Conservation (phyloP, 352 stramenopile species). For the Phytophthora tubulina region DNA sequence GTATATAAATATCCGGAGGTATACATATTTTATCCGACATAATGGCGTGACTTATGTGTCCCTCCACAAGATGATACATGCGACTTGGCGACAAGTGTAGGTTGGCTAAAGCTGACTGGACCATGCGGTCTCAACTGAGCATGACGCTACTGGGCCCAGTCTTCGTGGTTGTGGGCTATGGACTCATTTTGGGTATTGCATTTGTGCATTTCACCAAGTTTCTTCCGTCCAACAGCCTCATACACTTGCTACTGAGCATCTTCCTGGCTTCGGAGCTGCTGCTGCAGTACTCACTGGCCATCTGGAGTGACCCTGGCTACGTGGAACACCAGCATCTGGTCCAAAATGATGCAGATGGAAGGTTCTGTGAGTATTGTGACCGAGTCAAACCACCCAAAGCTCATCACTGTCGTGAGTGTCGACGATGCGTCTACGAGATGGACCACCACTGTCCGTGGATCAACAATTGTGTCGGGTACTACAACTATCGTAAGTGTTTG, state of each 20-base stretch:
- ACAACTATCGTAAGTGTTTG: constrained; percentile 90
- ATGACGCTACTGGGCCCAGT: constrained; percentile 24
- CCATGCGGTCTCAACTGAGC: background rate
- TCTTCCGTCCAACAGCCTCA: constrained; percentile 18
- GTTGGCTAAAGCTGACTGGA: background rate
- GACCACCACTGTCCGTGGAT: constrained; percentile 98
- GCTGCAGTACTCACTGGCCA: constrained; percentile 53
- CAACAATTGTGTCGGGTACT: constrained; percentile 97
- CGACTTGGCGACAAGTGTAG: constrained; percentile 34
- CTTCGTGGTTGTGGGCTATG: constrained; percentile 46
- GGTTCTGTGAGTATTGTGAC: constrained; percentile 36
- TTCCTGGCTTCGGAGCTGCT: constrained; percentile 50
- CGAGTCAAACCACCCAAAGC: constrained; percentile 43
- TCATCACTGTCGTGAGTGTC: constrained; percentile 86
- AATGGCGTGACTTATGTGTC: constrained; percentile 22
- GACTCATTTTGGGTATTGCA: constrained; percentile 40
- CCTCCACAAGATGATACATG: constrained; percentile 24
- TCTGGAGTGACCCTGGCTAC: constrained; percentile 53
- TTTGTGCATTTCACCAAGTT: constrained; percentile 49
- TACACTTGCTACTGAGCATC: constrained; percentile 32
- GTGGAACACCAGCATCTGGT: constrained; percentile 29
- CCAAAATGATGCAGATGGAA: background rate
- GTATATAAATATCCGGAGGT: constrained; percentile 6
- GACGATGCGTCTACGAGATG: constrained; percentile 95
- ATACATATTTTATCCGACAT: constrained; percentile 6